These are phyloP conservation scores for Fomitopsis pinicola DNA, from an alignment of 1,284 basidiomycete species.

Conservation along the genomic window DNA sequence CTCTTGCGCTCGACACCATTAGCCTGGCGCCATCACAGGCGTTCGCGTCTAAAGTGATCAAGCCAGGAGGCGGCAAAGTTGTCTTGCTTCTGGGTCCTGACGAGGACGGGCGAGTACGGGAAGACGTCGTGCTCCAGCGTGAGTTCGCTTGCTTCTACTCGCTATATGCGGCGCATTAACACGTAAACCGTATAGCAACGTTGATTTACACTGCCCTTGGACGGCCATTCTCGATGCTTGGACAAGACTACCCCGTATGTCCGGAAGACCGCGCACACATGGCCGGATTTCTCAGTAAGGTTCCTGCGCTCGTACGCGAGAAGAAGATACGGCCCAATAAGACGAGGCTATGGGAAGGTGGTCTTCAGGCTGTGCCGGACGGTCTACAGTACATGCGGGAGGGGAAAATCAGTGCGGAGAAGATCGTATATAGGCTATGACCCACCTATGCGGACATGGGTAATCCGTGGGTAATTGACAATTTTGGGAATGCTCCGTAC, in stretches of 20 bases:
- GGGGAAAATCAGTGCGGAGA: slow-evolving; percentile 23
- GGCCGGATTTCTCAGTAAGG: slow-evolving; percentile 18
- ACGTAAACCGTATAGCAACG: slow-evolving; percentile 8
- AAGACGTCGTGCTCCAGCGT: slow-evolving; percentile 15
- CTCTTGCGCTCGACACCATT: slow-evolving; percentile 19
- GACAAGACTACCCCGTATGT: slow-evolving; percentile 5
- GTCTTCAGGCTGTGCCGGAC: slow-evolving; percentile 16
- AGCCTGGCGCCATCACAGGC: slow-evolving; percentile 9
- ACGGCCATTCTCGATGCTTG: slow-evolving; percentile 11
- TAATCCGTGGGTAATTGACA: background rate
- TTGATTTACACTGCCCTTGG: slow-evolving; percentile 19
- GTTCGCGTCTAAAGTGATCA: slow-evolving; percentile 14
- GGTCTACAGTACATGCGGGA: slow-evolving; percentile 21
- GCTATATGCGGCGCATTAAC: background rate
- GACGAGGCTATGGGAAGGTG: slow-evolving; percentile 19
- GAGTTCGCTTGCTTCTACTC: background rate
- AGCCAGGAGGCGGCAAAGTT: slow-evolving; percentile 17
- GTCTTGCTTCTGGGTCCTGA: slow-evolving; percentile 9
- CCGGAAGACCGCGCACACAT: slow-evolving; percentile 19
- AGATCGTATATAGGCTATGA: slow-evolving; percentile 20
- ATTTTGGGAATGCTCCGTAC: background rate
- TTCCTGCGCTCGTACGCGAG: slow-evolving; percentile 17
- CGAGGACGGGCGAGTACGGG: slow-evolving; percentile 9
- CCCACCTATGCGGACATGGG: background rate
- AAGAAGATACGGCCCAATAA: slow-evolving; percentile 16